phyloP scores from a whole-genome alignment of 2,329 filamentous ascomycete species.

The Trichoderma afroharzianum region DNA sequence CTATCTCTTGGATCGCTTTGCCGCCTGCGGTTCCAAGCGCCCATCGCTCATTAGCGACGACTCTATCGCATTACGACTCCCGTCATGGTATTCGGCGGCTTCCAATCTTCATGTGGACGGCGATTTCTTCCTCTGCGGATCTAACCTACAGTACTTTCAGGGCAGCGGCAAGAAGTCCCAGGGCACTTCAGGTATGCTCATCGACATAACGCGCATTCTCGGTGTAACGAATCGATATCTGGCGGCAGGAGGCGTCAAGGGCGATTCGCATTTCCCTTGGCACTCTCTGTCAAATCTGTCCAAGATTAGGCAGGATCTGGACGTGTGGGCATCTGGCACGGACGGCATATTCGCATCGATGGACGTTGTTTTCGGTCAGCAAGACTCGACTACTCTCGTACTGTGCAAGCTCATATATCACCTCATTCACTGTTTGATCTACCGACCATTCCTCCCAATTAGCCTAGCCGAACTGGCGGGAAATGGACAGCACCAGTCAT shows the following conservation, averaged over 20 bases:
- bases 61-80: conserved; percentile 69
- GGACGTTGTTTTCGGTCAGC: conserved; percentile 70
- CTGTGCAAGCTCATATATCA: conserved; percentile 86
- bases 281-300: conserved; percentile 81
- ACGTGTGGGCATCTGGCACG: conserved; percentile 79
- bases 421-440: conserved; percentile 80
- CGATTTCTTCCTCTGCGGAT: conserved; percentile 74
- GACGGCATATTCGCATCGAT: conserved; percentile 75
- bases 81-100: conserved; percentile 66
- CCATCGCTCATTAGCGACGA: conserved; percentile 78
- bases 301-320: conserved; percentile 79
- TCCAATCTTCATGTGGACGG: conserved; percentile 65
- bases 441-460: conserved; percentile 81
- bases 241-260: conserved; percentile 80
- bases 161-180: conserved; percentile 67
- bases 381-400: conserved; percentile 73
- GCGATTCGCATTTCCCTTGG: conserved; percentile 89
- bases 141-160: conserved; percentile 71
- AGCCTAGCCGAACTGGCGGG: conserved; percentile 77
- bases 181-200: conserved; percentile 74
- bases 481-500: conserved; percentile 80
- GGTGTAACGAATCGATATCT: conserved; percentile 82
- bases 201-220: conserved; percentile 78
- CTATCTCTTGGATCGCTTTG: conserved; percentile 82
- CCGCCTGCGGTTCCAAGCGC: conserved; percentile 74